Evolutionary conservation across 768 basidiomycete species (phyloP).

Genomic region (Termitomyces eurrhizus): DNA sequence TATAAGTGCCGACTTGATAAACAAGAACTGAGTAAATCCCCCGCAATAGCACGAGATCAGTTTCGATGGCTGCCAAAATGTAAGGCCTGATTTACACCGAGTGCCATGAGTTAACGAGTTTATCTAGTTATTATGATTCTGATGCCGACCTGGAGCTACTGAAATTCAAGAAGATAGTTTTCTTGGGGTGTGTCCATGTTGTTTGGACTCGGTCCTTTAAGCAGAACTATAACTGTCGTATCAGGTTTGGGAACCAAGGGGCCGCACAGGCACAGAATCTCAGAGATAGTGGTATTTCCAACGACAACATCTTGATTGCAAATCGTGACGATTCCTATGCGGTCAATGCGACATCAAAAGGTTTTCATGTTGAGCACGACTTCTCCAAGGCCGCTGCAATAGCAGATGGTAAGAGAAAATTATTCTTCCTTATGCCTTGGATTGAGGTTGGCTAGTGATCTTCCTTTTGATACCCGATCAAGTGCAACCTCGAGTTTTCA

Average conservation of each 20-base stretch:
- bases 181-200: constrained; percentile 43
- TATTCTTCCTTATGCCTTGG: neutral
- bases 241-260: constrained; percentile 62
- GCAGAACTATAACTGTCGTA: neutral
- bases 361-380: constrained; percentile 54
- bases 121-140: constrained; percentile 51
- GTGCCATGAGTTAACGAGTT: neutral
- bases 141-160: constrained; percentile 52
- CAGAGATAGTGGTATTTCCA: constrained; percentile 58
- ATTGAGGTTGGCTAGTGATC: constrained; percentile 33
- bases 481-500: constrained; percentile 61
- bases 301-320: constrained; percentile 56
- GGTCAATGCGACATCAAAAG: constrained; percentile 50
- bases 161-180: constrained; percentile 50
- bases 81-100: constrained; percentile 22
- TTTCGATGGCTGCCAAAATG: constrained; percentile 51
- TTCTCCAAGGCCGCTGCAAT: constrained; percentile 51
- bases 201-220: neutral
- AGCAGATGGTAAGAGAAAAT: constrained; percentile 43
- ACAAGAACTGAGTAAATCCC: neutral
- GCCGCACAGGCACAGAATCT: constrained; percentile 65
- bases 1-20: neutral
- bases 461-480: constrained; percentile 65
- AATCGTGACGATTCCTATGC: constrained; percentile 58
- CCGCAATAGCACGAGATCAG: neutral